Evolutionary conservation across 2,329 filamentous ascomycete genomes (phyloP).

Genomic region (Colletotrichum costaricense): DNA sequence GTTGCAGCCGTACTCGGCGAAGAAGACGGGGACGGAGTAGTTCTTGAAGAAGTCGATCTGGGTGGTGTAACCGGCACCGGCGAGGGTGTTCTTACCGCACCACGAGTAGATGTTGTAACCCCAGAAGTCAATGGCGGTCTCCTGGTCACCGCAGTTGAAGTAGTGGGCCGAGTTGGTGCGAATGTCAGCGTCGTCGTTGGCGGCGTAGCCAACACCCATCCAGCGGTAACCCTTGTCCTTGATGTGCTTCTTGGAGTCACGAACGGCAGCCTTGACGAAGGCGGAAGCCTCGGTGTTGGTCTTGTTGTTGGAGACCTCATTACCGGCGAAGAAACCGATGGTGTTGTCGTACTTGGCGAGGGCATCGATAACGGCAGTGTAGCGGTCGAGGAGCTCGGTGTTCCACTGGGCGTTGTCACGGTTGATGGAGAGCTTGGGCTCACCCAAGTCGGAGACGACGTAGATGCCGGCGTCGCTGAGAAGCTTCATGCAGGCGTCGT

Average conservation of each 20-base stretch:
- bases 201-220: conserved; percentile 94
- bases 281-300: conserved; percentile 93
- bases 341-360: conserved; percentile 88
- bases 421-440: conserved; percentile 87
- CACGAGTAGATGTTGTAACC: conserved; percentile 99
- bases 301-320: conserved; percentile 91
- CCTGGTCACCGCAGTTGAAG: conserved; percentile 87
- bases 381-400: conserved; percentile 80
- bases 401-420: conserved; percentile 84
- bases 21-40: conserved; percentile 96
- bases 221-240: conserved; percentile 79
- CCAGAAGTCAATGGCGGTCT: conserved; percentile 90
- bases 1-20: conserved; percentile 99
- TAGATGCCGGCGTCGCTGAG: conserved; percentile 92
- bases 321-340: conserved; percentile 97
- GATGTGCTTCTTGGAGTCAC: conserved; percentile 96
- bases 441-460: conserved; percentile 89
- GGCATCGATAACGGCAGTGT: conserved; percentile 85
- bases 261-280: conserved; percentile 97
- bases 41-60: conserved; percentile 88
- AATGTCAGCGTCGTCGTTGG: conserved; percentile 89
- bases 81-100: conserved; percentile 88
- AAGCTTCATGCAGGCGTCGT: conserved; percentile 85
- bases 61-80: conserved; percentile 80
- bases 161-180: conserved; percentile 87